Evolutionary conservation across 306 rosid genomes (phyloP).

Genomic region (Trifolium fragiferum): DNA sequence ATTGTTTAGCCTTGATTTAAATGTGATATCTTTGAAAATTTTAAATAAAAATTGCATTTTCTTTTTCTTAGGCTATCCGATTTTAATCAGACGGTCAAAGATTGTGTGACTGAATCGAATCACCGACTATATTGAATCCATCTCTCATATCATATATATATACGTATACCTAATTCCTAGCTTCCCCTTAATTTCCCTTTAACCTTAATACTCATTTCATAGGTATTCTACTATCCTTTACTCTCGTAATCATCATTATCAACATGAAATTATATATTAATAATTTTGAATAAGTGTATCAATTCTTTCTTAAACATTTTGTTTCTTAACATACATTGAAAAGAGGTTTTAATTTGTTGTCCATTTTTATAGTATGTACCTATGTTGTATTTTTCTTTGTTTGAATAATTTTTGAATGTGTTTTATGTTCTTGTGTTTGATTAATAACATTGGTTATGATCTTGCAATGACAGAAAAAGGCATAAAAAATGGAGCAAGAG

Average conservation of each 20-base stretch:
- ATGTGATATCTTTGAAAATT: too few species aligned
- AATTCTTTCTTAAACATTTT: slow-evolving; percentile 8
- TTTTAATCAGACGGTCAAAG: too few species aligned
- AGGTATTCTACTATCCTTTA: slow-evolving; percentile 39
- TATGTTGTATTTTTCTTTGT: slow-evolving; percentile 1
- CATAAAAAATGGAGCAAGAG: slow-evolving; percentile 51
- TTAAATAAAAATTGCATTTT: too few species aligned
- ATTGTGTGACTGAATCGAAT: too few species aligned
- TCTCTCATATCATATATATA: background rate
- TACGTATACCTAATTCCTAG: slow-evolving; percentile 18
- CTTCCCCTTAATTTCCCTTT: slow-evolving; percentile 12
- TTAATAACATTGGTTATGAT: slow-evolving; percentile 12
- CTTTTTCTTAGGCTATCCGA: too few species aligned
- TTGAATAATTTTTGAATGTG: background rate
- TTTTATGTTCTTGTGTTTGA: slow-evolving; percentile 23
- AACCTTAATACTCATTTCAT: slow-evolving; percentile 31
- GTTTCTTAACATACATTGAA: background rate
- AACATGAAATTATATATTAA: slow-evolving; percentile 11
- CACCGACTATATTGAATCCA: too few species aligned
- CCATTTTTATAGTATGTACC: background rate
- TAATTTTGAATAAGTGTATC: slow-evolving; percentile 3
- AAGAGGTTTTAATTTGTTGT: slow-evolving; percentile 18
- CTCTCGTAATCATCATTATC: slow-evolving; percentile 33
- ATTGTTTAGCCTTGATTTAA: too few species aligned
- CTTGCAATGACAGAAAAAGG: slow-evolving; percentile 39